Conservation (phyloP, 2,329 filamentous ascomycete genomes). For the Beauveria sp. region DNA sequence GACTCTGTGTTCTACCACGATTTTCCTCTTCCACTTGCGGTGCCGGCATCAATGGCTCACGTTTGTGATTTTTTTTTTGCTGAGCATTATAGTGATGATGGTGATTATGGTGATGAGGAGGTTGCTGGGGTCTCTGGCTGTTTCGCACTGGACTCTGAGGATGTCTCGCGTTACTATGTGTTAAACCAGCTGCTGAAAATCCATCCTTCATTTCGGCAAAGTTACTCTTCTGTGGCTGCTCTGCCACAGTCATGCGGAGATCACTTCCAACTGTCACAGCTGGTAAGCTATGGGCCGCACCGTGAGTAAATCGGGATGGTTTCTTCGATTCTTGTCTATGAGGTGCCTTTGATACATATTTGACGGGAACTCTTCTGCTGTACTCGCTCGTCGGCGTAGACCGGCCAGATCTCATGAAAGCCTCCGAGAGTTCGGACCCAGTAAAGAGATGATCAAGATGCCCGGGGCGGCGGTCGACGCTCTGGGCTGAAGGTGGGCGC, state of each 20-base stretch:
- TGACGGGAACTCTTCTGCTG: conserved; percentile 16
- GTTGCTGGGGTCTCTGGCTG: conserved; percentile 4
- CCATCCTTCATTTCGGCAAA: conserved; percentile 9
- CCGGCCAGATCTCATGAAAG: conserved; percentile 31
- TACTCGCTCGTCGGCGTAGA: conserved; percentile 28
- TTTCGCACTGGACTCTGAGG: background rate
- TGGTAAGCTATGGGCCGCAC: conserved; percentile 13
- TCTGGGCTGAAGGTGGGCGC: conserved; percentile 1
- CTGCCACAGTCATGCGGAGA: background rate
- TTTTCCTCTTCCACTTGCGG: background rate
- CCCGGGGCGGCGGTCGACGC: background rate
- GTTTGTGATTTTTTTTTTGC: background rate
- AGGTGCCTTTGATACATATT: conserved; percentile 1
- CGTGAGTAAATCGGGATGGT: background rate
- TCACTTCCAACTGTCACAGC: conserved; percentile 17
- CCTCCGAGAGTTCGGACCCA: conserved; percentile 31
- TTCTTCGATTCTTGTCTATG: background rate
- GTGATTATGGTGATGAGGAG: background rate
- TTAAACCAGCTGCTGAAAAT: conserved; percentile 1
- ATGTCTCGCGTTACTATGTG: background rate
- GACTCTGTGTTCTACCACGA: background rate
- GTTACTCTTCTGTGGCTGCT: background rate
- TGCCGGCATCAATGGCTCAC: background rate
- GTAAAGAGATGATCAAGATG: conserved; percentile 21
- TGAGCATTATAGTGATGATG: background rate